Evolutionary conservation across 805 yeast species (phyloP).

Genomic region (Wickerhamomyces strasburgensis): DNA sequence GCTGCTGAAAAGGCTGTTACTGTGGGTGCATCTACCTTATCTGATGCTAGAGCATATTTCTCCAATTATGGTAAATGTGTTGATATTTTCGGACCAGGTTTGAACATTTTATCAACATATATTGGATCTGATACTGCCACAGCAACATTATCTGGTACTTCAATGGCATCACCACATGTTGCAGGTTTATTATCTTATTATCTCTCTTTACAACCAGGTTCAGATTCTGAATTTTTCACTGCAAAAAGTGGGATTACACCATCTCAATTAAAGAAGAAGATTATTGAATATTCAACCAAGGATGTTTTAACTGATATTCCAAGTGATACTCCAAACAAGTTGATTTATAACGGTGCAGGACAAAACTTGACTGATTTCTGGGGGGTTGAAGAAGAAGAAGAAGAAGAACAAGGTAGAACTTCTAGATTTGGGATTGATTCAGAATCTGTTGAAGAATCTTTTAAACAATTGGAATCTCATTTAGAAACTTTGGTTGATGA

Average conservation of each 20-base stretch:
- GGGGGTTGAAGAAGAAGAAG: conserved; percentile 12
- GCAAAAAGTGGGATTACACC: conserved; percentile 58
- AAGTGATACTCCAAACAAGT: conserved; percentile 67
- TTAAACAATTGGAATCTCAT: conserved; percentile 18
- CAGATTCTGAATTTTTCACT: conserved; percentile 56
- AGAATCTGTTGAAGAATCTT: conserved; percentile 16
- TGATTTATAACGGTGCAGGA: conserved; percentile 82
- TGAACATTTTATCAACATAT: conserved; percentile 78
- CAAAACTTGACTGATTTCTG: conserved; percentile 42
- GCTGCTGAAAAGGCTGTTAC: conserved; percentile 79
- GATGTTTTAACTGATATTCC: conserved; percentile 58
- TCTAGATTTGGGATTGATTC: conserved; percentile 3
- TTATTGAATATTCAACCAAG: conserved; percentile 64
- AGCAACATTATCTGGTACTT: conserved; percentile 87
- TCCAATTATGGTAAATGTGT: conserved; percentile 96
- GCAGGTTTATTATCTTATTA: conserved; percentile 89
- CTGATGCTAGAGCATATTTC: conserved; percentile 90
- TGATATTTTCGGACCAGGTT: conserved; percentile 95
- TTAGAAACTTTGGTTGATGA: conserved; percentile 14
- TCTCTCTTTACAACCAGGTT: conserved; percentile 77
- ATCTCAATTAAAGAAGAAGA: conserved; percentile 68
- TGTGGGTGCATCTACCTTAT: conserved; percentile 90
- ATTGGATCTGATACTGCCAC: conserved; percentile 74
- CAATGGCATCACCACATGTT: conserved; percentile 98
- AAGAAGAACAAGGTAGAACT: background rate